These are phyloP conservation scores for Trichaptum fuscoviolaceum DNA, from an alignment of 768 basidiomycete genomes.

Conservation along the genomic window DNA sequence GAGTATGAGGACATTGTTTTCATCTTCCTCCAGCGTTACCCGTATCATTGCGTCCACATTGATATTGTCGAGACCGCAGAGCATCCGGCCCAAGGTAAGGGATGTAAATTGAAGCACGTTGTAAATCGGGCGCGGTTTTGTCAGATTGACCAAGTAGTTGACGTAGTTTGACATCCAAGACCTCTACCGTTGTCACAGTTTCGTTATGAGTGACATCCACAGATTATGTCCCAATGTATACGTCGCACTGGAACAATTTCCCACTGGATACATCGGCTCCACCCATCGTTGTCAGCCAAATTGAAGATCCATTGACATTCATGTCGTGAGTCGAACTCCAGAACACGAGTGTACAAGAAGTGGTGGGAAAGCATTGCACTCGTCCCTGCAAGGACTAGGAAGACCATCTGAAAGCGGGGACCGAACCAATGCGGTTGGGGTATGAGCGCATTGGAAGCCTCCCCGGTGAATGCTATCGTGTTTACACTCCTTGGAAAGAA, in stretches of 20 bases:
- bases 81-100: not conserved
- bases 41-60: not conserved
- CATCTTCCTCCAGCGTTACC: not conserved
- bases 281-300: not conserved
- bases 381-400: not conserved
- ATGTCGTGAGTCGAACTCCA: not conserved
- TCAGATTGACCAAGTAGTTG: not conserved
- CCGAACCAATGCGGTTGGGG: not conserved
- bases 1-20: not conserved
- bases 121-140: not conserved
- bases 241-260: not conserved
- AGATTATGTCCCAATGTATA: not conserved
- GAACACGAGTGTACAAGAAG: not conserved
- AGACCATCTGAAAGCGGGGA: not conserved
- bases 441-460: not conserved
- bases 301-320: not conserved
- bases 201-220: not conserved
- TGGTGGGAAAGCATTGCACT: not conserved
- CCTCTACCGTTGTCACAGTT: not conserved
- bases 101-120: not conserved
- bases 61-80: not conserved
- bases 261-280: not conserved
- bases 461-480: too few relatives aligned
- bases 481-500: too few relatives aligned
- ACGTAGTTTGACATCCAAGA: not conserved